Evolutionary conservation across 2,329 filamentous ascomycete species (phyloP), one percentile per base, ranked within the genome.

Genomic region (Pyricularia grisea): DNA sequence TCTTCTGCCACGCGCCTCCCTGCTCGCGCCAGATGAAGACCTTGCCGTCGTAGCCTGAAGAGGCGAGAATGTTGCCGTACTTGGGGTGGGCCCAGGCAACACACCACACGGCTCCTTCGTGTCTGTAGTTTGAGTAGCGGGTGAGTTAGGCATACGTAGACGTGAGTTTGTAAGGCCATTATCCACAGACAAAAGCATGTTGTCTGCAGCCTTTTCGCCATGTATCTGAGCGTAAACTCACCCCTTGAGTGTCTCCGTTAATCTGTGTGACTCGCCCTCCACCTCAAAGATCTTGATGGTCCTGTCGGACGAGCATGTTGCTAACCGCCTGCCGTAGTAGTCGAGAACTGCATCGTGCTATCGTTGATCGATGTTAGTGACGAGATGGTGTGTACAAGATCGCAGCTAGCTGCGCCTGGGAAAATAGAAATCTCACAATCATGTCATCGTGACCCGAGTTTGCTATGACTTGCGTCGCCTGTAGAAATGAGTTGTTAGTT

Each of bases 221-320:
- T 17, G 42, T 25, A 65, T 33, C 23, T 30, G 20, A 65, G 25
- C 17, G 25, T 27, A 67, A 25, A 77, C 83, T 76, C 86, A 96
- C 93, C 94, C 94, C 82, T 97, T 97, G 73, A 99, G 84, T 30
- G 95, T 99, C 82, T 98, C 94, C 42, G 92, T 87, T 74, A 98
- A 83, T 72, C 92, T 88, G 81, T 99, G 94, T 74, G 90, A 87
- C 75, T 98, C 94, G 76, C 93, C 93, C 76, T 98, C 94, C 69
- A 99, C 91, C 81, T 99, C 95, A 78, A 97, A 99, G 78, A 99
- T 98, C 84, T 98, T 98, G 84, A 99, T 97, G 66, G 94, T 98
- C 79, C 95, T 94, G 82, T 99, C 95, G 73, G 94, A 97, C 50
- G 94, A 97, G 81, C 95, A 98, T 73, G 95, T 99, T 72, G 95